phyloP scores from a whole-genome alignment of 768 basidiomycete genomes.

The Coprinopsis sp. region DNA sequence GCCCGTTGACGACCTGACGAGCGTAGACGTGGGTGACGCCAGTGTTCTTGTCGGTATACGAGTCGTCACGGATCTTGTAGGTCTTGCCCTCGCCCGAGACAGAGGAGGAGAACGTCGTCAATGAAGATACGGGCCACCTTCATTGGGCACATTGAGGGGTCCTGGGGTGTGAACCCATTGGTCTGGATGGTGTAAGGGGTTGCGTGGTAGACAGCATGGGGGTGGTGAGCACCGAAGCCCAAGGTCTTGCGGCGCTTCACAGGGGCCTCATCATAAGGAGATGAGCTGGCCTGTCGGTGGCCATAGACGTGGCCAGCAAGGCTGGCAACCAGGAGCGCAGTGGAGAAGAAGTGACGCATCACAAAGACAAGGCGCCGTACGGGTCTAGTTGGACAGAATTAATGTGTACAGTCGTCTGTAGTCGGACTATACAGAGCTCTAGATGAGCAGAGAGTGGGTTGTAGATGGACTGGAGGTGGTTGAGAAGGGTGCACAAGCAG shows the following conservation, averaged over 20 bases:
- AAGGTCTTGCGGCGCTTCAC: conserved; percentile 79
- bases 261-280: conserved; percentile 25
- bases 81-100: conserved; percentile 33
- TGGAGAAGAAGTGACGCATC: conserved; percentile 66
- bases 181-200: conserved; percentile 42
- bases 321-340: conserved; percentile 56
- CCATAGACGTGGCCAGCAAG: conserved; percentile 54
- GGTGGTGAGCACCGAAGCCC: conserved; percentile 79
- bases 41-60: conserved; percentile 81
- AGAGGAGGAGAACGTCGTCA: conserved; percentile 36
- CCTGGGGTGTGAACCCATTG: conserved; percentile 36
- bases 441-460: conserved; percentile 3
- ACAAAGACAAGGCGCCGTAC: conserved; percentile 4
- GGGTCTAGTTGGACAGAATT: conserved; percentile 1
- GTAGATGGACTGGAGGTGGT: not conserved
- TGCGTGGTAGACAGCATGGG: conserved; percentile 63
- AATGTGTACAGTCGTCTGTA: not conserved
- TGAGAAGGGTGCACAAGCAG: conserved; percentile 9
- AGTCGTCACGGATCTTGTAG: conserved; percentile 71
- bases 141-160: conserved; percentile 42
- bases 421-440: not conserved
- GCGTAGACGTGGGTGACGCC: conserved; percentile 90
- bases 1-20: conserved; percentile 76
- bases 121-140: conserved; percentile 65
- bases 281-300: conserved; percentile 27